phyloP scores from a whole-genome alignment of 768 basidiomycete genomes.

The Leccinum uliginosum region DNA sequence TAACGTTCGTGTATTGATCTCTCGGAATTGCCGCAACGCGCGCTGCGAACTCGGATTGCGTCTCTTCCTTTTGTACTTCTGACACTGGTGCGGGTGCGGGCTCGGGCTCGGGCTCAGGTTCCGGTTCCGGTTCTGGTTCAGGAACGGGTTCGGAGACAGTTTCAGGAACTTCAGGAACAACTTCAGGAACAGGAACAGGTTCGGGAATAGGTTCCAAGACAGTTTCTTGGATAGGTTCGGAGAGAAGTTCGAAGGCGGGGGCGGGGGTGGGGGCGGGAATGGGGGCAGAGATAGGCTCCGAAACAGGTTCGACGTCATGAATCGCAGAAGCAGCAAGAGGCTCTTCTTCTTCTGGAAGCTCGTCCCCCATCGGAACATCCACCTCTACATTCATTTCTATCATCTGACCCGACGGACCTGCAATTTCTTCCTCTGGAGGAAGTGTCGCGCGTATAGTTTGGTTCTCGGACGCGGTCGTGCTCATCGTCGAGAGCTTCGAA shows the following conservation, averaged over 20 bases:
- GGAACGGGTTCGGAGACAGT: neutral
- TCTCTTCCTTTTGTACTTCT: constrained; percentile 6
- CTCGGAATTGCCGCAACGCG: constrained; percentile 25
- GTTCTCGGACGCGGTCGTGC: constrained; percentile 45
- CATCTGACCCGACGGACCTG: constrained; percentile 22
- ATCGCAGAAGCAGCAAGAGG: neutral
- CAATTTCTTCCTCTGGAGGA: constrained; percentile 21
- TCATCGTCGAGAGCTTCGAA: constrained; percentile 44
- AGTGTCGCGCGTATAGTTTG: constrained; percentile 31
- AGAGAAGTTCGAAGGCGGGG: neutral
- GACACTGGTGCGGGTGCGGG: neutral
- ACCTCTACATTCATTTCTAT: constrained; percentile 15
- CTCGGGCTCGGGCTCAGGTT: neutral
- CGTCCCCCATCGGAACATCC: constrained; percentile 16
- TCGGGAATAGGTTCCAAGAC: neutral
- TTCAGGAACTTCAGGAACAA: neutral
- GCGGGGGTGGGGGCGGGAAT: neutral
- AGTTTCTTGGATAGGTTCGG: neutral
- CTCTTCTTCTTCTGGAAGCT: constrained; percentile 6
- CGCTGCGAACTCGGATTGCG: constrained; percentile 20
- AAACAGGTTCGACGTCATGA: neutral
- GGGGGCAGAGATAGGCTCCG: neutral
- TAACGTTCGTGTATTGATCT: constrained; percentile 29
- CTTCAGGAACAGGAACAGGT: neutral
- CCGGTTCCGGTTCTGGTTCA: neutral